phyloP scores from a whole-genome alignment of 2,329 filamentous ascomycete genomes.

The Exserohilum rostratum region DNA sequence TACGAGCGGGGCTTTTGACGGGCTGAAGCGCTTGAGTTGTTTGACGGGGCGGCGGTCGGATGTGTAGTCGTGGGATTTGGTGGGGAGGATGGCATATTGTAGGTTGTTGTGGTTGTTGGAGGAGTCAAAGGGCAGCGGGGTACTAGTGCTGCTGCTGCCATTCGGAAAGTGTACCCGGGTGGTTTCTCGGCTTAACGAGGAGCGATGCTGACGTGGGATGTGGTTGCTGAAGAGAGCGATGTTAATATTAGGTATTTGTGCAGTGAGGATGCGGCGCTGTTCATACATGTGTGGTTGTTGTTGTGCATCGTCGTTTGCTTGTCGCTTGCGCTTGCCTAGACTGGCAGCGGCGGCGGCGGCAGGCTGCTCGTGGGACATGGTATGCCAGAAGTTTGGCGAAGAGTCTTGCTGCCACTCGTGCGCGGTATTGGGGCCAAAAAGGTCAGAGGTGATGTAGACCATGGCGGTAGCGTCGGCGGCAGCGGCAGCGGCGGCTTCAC shows the following conservation, averaged over 20 bases:
- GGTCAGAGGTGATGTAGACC: constrained; percentile 47
- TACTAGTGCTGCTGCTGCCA: constrained; percentile 3
- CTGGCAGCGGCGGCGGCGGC: constrained; percentile 4
- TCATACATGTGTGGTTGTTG: constrained; percentile 22
- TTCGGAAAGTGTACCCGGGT: constrained; percentile 14
- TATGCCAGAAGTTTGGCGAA: constrained; percentile 19
- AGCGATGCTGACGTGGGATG: constrained; percentile 16
- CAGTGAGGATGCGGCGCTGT: background rate
- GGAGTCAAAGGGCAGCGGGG: constrained; percentile 19
- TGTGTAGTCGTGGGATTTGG: constrained; percentile 11
- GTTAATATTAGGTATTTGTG: background rate
- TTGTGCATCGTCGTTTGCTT: constrained; percentile 19
- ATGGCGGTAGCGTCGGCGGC: constrained; percentile 22
- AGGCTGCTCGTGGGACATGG: constrained; percentile 29
- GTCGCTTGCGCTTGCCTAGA: constrained; percentile 42
- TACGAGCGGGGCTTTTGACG: constrained; percentile 28
- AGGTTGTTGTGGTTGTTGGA: constrained; percentile 24
- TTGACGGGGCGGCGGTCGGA: constrained; percentile 40
- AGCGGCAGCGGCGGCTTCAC: constrained; percentile 5
- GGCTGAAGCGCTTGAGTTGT: constrained; percentile 34
- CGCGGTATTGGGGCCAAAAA: constrained; percentile 34
- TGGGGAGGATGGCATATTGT: constrained; percentile 13
- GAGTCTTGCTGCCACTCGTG: constrained; percentile 14
- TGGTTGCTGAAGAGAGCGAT: constrained; percentile 11
- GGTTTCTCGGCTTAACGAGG: constrained; percentile 14